phyloP scores from a whole-genome alignment of 2,329 filamentous ascomycete species.

The Penicillium sp. region DNA sequence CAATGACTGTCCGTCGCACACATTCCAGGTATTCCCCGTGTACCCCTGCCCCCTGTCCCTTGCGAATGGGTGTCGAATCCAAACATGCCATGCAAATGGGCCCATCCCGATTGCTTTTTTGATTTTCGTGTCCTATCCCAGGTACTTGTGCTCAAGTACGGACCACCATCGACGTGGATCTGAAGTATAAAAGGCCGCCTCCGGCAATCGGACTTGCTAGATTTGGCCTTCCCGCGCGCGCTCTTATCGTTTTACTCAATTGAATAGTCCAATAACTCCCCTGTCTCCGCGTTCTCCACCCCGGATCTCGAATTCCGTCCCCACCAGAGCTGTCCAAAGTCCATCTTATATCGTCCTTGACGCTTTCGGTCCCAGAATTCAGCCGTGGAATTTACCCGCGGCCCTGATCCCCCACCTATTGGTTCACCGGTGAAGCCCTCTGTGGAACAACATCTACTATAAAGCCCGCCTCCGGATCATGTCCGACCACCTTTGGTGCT shows the following conservation, averaged over 20 bases:
- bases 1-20: not conserved
- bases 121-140: not conserved
- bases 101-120: not conserved
- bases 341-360: not conserved
- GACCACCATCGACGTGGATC: not conserved
- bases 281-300: not conserved
- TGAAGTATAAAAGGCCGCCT: slow-evolving; percentile 4
- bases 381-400: not conserved
- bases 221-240: slow-evolving; percentile 12
- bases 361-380: not conserved
- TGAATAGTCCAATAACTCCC: slow-evolving; percentile 11
- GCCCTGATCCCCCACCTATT: not conserved
- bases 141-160: not conserved
- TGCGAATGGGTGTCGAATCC: not conserved
- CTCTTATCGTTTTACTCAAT: slow-evolving; percentile 19
- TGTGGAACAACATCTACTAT: not conserved
- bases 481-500: slow-evolving; percentile 39
- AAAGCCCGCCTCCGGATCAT: slow-evolving; percentile 24
- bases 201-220: slow-evolving; percentile 10
- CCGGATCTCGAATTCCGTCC: slow-evolving; percentile 17
- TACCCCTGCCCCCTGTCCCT: not conserved
- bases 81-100: slow-evolving; percentile 1
- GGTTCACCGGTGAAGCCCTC: not conserved
- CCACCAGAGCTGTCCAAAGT: slow-evolving; percentile 4
- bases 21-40: not conserved